phyloP scores from a whole-genome alignment of 306 rosid species.

The Citrullus mucosospermus region DNA sequence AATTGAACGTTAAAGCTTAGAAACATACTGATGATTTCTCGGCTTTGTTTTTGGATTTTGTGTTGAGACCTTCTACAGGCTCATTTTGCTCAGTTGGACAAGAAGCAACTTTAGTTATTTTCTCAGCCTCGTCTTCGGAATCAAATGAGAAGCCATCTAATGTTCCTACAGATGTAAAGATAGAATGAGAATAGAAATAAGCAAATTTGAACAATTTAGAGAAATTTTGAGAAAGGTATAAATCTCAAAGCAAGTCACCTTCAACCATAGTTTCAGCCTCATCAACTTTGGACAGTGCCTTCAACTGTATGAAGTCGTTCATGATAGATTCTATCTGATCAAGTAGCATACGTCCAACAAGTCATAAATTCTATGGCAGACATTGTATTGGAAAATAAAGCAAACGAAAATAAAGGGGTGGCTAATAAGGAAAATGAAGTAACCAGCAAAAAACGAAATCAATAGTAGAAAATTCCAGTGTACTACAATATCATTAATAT shows the following conservation, averaged over 20 bases:
- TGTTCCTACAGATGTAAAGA: slow-evolving; percentile 54
- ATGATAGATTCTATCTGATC: slow-evolving; percentile 79
- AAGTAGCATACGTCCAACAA: slow-evolving; percentile 18
- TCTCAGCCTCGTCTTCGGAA: slow-evolving; percentile 80
- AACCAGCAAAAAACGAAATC: neutral
- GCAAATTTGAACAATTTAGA: neutral
- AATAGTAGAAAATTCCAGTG: neutral
- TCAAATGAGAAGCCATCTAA: slow-evolving; percentile 87
- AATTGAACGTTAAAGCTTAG: neutral
- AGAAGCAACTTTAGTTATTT: slow-evolving; percentile 35
- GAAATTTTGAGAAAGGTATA: neutral
- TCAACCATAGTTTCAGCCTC: slow-evolving; percentile 99
- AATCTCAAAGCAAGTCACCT: slow-evolving; percentile 31
- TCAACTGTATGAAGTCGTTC: slow-evolving; percentile 92
- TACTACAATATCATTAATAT: neutral
- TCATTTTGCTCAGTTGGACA: slow-evolving; percentile 43
- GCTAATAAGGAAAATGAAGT: neutral
- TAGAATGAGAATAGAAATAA: neutral
- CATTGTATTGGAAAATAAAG: neutral
- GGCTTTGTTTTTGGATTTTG: slow-evolving; percentile 42
- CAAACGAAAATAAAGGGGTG: neutral
- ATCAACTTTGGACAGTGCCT: slow-evolving; percentile 58
- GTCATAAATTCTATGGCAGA: neutral
- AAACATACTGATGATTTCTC: slow-evolving; percentile 56
- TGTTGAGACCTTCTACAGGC: slow-evolving; percentile 35